These are phyloP conservation scores for Trichoderma guizhouense DNA, from an alignment of 2,329 filamentous ascomycete species.

Conservation along the genomic window DNA sequence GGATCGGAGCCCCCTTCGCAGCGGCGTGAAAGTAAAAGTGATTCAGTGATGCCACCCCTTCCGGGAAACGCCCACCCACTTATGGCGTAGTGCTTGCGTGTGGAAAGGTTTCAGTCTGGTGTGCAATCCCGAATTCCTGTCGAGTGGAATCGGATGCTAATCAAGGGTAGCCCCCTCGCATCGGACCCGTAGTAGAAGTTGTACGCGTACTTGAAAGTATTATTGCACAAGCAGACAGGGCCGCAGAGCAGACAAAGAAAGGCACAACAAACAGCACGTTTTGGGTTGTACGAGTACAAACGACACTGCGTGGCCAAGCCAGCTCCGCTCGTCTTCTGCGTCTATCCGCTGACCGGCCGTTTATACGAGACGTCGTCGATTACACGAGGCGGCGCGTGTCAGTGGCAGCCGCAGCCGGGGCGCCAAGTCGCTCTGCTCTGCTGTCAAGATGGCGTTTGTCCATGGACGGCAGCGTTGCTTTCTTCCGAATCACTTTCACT, in stretches of 20 bases:
- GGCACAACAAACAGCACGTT: conserved; percentile 1
- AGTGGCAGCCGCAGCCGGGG: conserved; percentile 4
- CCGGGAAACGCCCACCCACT: not conserved
- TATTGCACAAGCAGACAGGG: not conserved
- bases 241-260: not conserved
- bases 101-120: not conserved
- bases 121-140: conserved; percentile 3
- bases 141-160: not conserved
- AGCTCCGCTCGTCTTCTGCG: conserved; percentile 5
- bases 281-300: not conserved
- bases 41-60: conserved; percentile 6
- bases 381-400: conserved; percentile 13
- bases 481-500: not conserved
- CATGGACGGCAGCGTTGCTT: not conserved
- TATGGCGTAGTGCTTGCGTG: not conserved
- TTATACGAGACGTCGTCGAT: conserved; percentile 7
- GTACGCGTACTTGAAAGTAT: not conserved
- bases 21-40: not conserved
- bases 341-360: not conserved
- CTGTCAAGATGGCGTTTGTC: not conserved
- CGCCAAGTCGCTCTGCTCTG: not conserved
- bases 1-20: not conserved
- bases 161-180: not conserved
- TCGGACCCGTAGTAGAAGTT: not conserved
- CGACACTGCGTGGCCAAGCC: not conserved